These are phyloP conservation scores for Globisporangium parvum DNA, from an alignment of 352 stramenopile species.

Conservation along the genomic window DNA sequence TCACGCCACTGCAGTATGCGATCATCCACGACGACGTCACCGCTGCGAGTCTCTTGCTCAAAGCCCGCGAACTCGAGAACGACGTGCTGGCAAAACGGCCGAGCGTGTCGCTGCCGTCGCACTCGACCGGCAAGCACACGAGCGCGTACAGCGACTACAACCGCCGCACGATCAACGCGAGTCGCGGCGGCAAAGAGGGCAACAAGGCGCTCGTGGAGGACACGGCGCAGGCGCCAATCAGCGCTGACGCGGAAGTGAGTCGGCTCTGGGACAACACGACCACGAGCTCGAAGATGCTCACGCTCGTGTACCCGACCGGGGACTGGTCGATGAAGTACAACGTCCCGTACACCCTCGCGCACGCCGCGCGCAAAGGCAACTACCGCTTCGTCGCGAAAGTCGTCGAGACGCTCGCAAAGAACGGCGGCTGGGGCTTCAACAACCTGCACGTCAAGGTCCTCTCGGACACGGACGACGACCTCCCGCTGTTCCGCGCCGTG, in stretches of 20 bases:
- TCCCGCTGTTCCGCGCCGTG: slow-evolving; percentile 50
- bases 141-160: slow-evolving; percentile 81
- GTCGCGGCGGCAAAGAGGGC: slow-evolving; percentile 68
- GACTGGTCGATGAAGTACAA: slow-evolving; percentile 32
- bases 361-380: slow-evolving; percentile 27
- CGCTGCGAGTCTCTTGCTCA: slow-evolving; percentile 33
- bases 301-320: slow-evolving; percentile 59
- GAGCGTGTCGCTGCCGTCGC: slow-evolving; percentile 52
- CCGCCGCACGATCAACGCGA: slow-evolving; percentile 72
- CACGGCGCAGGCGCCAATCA: background rate
- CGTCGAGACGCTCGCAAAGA: slow-evolving; percentile 32
- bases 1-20: slow-evolving; percentile 54
- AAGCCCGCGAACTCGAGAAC: slow-evolving; percentile 44
- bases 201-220: slow-evolving; percentile 70
- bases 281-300: slow-evolving; percentile 57
- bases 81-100: slow-evolving; percentile 37
- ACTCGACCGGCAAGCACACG: slow-evolving; percentile 73
- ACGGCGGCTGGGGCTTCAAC: slow-evolving; percentile 62
- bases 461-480: slow-evolving; percentile 25
- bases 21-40: slow-evolving; percentile 55
- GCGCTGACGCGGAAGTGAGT: slow-evolving; percentile 8
- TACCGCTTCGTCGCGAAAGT: slow-evolving; percentile 33
- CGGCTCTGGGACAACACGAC: slow-evolving; percentile 39
- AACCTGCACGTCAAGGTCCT: slow-evolving; percentile 56
- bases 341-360: slow-evolving; percentile 18